Percentiles rank a stretch among this genome's conserved stretches.
phyloP scores from a whole-genome alignment of 306 rosid species.

The Spatholobus suberectus region DNA sequence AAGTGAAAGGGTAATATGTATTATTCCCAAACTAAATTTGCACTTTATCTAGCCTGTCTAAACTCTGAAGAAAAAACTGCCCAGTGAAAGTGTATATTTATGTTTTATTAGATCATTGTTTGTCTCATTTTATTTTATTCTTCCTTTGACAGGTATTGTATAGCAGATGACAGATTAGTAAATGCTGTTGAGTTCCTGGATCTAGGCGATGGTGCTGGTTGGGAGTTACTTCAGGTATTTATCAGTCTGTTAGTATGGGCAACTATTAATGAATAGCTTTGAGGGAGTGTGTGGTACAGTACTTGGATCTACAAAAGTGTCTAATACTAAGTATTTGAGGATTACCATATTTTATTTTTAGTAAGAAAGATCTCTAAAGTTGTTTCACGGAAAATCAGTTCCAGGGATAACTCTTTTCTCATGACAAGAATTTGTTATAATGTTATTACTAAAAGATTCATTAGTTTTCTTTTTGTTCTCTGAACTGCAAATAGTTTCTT shows the following conservation, averaged over 20 bases:
- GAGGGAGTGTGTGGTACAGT: background rate
- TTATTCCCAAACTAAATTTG: slow-evolving; percentile 23
- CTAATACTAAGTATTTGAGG: background rate
- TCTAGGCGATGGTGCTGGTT: slow-evolving; percentile 86
- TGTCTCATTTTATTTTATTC: slow-evolving; percentile 15
- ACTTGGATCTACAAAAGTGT: background rate
- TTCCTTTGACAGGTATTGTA: slow-evolving; percentile 69
- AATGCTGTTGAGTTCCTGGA: slow-evolving; percentile 81
- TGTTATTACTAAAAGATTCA: background rate
- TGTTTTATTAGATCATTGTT: background rate
- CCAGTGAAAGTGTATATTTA: slow-evolving; percentile 1
- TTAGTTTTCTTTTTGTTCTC: too few species aligned
- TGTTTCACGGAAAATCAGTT: too few species aligned
- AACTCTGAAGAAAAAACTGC: slow-evolving; percentile 5
- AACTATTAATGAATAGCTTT: slow-evolving; percentile 1
- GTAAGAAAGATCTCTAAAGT: background rate
- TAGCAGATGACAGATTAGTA: slow-evolving; percentile 73
- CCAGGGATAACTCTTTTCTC: background rate
- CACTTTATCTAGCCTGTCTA: background rate
- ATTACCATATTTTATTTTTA: background rate
- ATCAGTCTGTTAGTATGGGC: background rate
- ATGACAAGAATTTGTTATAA: background rate
- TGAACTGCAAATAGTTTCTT: too few species aligned
- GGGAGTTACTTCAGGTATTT: slow-evolving; percentile 94
- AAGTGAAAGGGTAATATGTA: too few species aligned